phyloP scores from a whole-genome alignment of 2,329 filamentous ascomycete genomes.

The Fusarium beomiforme region DNA sequence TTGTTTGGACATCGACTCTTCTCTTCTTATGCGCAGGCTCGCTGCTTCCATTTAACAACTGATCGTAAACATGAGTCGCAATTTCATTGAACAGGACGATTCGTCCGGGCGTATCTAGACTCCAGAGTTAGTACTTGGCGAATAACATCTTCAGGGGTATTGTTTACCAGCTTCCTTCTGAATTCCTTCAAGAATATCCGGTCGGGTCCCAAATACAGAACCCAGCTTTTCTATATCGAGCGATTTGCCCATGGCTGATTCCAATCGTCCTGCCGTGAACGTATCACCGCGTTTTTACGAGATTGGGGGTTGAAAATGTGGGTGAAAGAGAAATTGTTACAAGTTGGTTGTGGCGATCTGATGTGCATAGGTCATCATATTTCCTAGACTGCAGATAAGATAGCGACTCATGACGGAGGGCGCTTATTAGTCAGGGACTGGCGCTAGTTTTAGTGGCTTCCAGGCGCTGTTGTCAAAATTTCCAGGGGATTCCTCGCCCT shows the following conservation, averaged over 20 bases:
- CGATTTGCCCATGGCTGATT: constrained; percentile 51
- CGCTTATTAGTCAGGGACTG: constrained; percentile 38
- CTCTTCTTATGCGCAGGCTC: constrained; percentile 64
- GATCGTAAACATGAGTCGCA: constrained; percentile 59
- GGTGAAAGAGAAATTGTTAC: constrained; percentile 15
- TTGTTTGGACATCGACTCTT: constrained; percentile 57
- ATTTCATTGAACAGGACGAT: constrained; percentile 67
- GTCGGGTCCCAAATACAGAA: constrained; percentile 64
- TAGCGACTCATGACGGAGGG: constrained; percentile 32
- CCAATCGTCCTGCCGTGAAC: constrained; percentile 11
- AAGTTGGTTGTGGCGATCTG: constrained; percentile 26
- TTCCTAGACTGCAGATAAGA: constrained; percentile 40
- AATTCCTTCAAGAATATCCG: constrained; percentile 66
- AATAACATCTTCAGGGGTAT: constrained; percentile 28
- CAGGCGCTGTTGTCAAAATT: constrained; percentile 18
- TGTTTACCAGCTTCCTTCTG: constrained; percentile 61
- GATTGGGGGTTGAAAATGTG: constrained; percentile 15
- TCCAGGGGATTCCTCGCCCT: constrained; percentile 21
- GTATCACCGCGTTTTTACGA: constrained; percentile 28
- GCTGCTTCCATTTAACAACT: constrained; percentile 49
- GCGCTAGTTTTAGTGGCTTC: constrained; percentile 20
- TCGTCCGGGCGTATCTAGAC: constrained; percentile 60
- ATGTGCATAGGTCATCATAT: constrained; percentile 40
- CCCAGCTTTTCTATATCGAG: constrained; percentile 62
- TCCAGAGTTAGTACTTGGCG: constrained; percentile 11